phyloP scores from a whole-genome alignment of 495 filamentous ascomycete genomes.

The Neurospora sp. region DNA sequence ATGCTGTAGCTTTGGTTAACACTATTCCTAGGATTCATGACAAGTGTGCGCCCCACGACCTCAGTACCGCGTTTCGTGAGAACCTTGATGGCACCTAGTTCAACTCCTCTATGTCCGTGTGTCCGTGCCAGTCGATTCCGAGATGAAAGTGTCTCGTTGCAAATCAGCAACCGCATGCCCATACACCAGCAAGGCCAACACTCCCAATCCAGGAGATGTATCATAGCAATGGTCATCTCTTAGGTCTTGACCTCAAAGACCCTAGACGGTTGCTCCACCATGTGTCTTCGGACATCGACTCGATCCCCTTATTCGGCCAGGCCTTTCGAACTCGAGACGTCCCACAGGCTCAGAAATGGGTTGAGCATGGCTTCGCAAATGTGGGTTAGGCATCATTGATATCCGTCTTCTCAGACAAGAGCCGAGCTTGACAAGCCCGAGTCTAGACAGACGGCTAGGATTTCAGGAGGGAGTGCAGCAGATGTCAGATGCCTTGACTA shows the following conservation, averaged over 20 bases:
- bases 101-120: neutral
- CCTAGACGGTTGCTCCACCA: neutral
- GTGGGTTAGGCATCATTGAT: neutral
- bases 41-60: neutral
- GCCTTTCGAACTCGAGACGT: neutral
- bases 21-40: neutral
- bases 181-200: neutral
- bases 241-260: neutral
- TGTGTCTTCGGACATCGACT: neutral
- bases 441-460: neutral
- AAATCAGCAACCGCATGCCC: neutral
- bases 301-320: neutral
- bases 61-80: neutral
- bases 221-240: neutral
- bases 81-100: neutral
- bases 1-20: neutral
- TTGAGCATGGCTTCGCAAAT: neutral
- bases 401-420: neutral
- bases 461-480: neutral
- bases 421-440: neutral
- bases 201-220: neutral
- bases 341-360: neutral
- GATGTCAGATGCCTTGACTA: neutral
- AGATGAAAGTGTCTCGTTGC: neutral
- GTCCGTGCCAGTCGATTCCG: neutral